Percentiles rank a stretch among this genome's conserved stretches.
Conservation (phyloP, 2,329 filamentous ascomycete genomes). For the Gaeumannomyces sp. region DNA sequence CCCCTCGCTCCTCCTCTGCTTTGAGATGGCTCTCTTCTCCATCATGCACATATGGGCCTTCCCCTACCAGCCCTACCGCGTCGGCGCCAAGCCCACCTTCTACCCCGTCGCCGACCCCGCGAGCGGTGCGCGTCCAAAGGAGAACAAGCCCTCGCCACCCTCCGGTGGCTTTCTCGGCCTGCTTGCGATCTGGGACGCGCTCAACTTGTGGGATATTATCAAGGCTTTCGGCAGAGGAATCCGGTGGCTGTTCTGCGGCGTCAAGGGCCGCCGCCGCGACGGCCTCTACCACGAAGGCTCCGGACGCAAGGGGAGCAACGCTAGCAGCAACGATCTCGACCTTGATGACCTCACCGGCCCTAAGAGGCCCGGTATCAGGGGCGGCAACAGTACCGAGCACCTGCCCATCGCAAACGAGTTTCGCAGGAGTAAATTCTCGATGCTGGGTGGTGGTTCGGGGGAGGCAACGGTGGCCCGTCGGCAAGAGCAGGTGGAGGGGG, state of each 20-base stretch:
- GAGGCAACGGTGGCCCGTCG: conserved; percentile 4
- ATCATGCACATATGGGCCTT: conserved; percentile 79
- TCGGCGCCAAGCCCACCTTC: conserved; percentile 34
- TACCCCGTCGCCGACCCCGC: conserved; percentile 39
- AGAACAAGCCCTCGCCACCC: conserved; percentile 44
- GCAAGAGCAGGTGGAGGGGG: not conserved
- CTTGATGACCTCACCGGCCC: conserved; percentile 15
- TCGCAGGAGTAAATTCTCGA: conserved; percentile 24
- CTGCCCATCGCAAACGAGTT: conserved; percentile 34
- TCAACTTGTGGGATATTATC: conserved; percentile 77
- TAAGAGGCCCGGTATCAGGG: conserved; percentile 13
- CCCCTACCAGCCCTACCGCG: conserved; percentile 63
- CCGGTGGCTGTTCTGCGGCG: conserved; percentile 74
- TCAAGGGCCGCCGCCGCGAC: conserved; percentile 52
- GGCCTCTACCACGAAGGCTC: conserved; percentile 35
- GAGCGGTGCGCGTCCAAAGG: conserved; percentile 31
- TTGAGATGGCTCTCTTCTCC: conserved; percentile 80
- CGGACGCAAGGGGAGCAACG: conserved; percentile 17
- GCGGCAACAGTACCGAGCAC: conserved; percentile 30
- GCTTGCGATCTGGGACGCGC: conserved; percentile 61
- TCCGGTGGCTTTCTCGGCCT: conserved; percentile 59
- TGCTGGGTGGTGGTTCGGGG: conserved; percentile 9
- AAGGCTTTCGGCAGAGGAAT: conserved; percentile 73
- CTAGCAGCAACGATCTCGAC: conserved; percentile 10
- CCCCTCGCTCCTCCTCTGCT: conserved; percentile 67